These are phyloP conservation scores for Venturia aucupariae DNA, from an alignment of 2,329 filamentous ascomycete genomes.

Conservation along the genomic window DNA sequence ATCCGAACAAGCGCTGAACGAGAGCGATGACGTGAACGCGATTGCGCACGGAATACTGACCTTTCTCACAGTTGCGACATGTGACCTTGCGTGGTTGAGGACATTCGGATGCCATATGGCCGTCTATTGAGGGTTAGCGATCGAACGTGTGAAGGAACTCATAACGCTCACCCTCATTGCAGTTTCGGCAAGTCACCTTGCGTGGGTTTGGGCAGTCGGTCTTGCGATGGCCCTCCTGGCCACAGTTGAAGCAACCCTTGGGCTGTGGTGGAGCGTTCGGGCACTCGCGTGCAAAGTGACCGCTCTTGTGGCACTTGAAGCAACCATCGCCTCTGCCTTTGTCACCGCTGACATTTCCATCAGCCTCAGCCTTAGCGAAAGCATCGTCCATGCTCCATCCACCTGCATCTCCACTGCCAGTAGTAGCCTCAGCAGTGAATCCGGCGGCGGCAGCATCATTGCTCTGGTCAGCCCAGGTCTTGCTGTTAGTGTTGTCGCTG, in stretches of 20 bases:
- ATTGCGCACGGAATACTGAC: constrained; percentile 42
- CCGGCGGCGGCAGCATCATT: constrained; percentile 4
- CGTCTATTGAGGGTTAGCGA: constrained; percentile 48
- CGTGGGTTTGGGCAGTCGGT: constrained; percentile 27
- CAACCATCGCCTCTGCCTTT: constrained; percentile 27
- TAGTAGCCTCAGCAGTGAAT: constrained; percentile 14
- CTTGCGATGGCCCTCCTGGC: constrained; percentile 32
- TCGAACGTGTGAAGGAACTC: constrained; percentile 46
- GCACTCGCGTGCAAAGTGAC: constrained; percentile 42
- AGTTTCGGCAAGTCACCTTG: constrained; percentile 27
- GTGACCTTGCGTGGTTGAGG: constrained; percentile 45
- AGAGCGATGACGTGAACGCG: constrained; percentile 28
- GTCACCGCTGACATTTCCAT: constrained; percentile 18
- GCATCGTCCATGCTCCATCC: constrained; percentile 19
- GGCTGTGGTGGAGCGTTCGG: constrained; percentile 33
- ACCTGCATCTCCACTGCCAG: constrained; percentile 16
- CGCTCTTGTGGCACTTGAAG: constrained; percentile 32
- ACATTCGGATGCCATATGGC: constrained; percentile 41
- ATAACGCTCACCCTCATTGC: constrained; percentile 42
- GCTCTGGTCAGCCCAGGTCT: neutral
- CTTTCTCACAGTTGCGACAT: constrained; percentile 59
- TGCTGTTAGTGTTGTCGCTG: neutral
- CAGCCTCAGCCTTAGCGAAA: constrained; percentile 15
- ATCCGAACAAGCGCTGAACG: neutral
- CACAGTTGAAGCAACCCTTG: constrained; percentile 52